Base-by-base conservation (phyloP, 2,329 filamentous ascomycete genomes). In the Xylariaceae sp. region DNA sequence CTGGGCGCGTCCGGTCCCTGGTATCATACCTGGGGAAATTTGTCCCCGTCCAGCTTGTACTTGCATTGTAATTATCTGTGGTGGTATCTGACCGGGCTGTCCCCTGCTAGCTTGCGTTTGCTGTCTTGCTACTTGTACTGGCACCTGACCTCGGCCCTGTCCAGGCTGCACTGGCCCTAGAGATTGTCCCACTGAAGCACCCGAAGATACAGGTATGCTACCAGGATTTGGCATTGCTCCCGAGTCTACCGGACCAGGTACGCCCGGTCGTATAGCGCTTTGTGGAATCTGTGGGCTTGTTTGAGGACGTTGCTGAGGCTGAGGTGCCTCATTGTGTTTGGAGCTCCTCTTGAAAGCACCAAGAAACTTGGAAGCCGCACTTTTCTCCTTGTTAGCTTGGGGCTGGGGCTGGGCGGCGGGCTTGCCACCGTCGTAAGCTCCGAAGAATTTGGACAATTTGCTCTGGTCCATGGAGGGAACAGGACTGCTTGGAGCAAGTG, bases 361-460 rank as follows among this genome's bases (percentile, higher is more conserved):
- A 3, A 71, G 55, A 11, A 73, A 55, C 52, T 69, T 72, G 4
- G 66, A 67, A 7, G 66, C 67, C 0, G 65, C 66, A n/a, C 62
- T 70, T 58, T 71, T 69, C 37, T 71, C 67, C 29, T 69, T 71
- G 6, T 41, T 33, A 2, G 62, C 56, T 36, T 64, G 63, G 12
- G 62, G 46, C 17, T 59, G 60, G 6, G 33, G 46, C 17, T 59
- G 60, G 6, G 33, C 40, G 7, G 65, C 40, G 6, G 57, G 57
- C 34, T 62, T 65, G 14, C 59, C 62, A 17, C 61, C 62, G 24
- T 58, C 54, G 21, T 67, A 65, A 17, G 62, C 59, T 1, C 66
- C 67, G 19, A 69, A 71, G 26, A 72, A 68, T 52, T 68, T 72
- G 3, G 58, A 57, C 17, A 73, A 54, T 7, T 66, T 66, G 26